Evolutionary conservation across 306 rosid species (phyloP).

Genomic region (Mimosa bimucronata): DNA sequence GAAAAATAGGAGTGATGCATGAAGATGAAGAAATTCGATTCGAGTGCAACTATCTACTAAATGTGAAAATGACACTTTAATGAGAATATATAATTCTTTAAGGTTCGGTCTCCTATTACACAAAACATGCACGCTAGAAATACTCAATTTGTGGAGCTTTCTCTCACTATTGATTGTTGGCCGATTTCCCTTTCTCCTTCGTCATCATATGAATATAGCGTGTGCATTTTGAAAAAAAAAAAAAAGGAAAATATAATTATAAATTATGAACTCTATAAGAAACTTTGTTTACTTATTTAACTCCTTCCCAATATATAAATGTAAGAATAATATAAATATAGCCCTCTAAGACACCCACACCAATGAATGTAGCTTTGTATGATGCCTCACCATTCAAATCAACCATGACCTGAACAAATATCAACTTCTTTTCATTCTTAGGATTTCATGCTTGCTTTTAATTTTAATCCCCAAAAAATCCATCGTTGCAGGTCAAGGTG

Average conservation of each 20-base stretch:
- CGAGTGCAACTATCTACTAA: background rate
- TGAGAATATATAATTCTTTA: background rate
- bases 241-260: too few species aligned
- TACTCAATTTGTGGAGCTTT: too few species aligned
- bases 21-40: background rate
- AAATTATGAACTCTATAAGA: too few species aligned
- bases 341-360: background rate
- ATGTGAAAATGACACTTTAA: too few species aligned
- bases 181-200: background rate
- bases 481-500: too few species aligned
- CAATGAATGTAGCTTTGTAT: background rate
- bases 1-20: background rate
- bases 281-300: too few species aligned
- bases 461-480: too few species aligned
- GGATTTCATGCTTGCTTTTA: too few species aligned
- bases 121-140: too few species aligned
- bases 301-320: too few species aligned
- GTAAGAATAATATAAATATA: too few species aligned
- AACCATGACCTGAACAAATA: background rate
- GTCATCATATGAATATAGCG: background rate
- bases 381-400: background rate
- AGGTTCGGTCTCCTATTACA: background rate
- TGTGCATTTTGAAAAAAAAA: too few species aligned
- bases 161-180: background rate
- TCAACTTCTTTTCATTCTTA: background rate